Base-by-base conservation (phyloP, 2,329 filamentous ascomycete species). In the Xylaria multiplex region DNA sequence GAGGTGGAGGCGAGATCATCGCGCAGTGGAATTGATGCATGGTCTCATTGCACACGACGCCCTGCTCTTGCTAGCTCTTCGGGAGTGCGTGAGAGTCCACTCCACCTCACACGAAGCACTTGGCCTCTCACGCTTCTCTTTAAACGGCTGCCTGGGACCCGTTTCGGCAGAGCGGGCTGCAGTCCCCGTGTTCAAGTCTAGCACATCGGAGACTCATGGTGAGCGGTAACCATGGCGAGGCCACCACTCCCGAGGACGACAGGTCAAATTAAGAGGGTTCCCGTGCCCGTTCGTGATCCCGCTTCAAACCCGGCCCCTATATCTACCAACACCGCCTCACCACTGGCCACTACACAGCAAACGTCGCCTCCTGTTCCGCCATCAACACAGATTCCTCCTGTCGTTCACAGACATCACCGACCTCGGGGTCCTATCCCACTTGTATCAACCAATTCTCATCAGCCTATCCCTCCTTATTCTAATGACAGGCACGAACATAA, bases 61-160 rank as follows among this genome's bases (percentile, higher is more conserved):
- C 19, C 30, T 45, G 35, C 40, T 37, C 35, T 45, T 16, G 32
- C 35, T 24, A 19, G 16, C 6, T 37, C 24, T 14, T 40, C 13
- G 14, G 16, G 32, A 35, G 19, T 8, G 50, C 11, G 7, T 27
- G 49, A 42, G 46, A 45, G 55, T 32, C 37, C 14, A 32, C 32
- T 48, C 16, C 6, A 27, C 50, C 42, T 49, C 32, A 14, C 43
- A 37, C 19, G 30, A n/a, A 48, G 22, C 55, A 46, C 42, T 3
- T 43, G 37, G 27, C 53, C 46, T 57, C 57, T 64, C 48, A 19
- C 32, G 2, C 42, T 19, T 54, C 57, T 27, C n/a, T 54, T 67
- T 59, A 54, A 57, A 61, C 56, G 37, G 61, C 57, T 64, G 65
- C 65, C 65, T 67, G 62, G 43, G 57, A 60, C 52, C 42, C 7